phyloP scores from a whole-genome alignment of 176 grass and related monocot species.

The Elymus sibiricus region DNA sequence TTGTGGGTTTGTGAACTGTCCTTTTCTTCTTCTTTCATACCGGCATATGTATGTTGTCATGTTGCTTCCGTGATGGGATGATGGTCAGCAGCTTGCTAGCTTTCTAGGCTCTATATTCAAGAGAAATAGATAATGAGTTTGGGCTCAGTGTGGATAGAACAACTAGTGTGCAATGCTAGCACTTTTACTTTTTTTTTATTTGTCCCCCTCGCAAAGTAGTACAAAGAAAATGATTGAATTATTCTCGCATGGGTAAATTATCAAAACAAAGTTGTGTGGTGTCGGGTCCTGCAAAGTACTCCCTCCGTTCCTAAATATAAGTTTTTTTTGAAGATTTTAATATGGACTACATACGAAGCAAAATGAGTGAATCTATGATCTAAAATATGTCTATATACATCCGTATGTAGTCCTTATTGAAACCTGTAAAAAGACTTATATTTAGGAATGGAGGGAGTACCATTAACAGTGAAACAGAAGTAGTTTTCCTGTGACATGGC shows the following conservation, averaged over 20 bases:
- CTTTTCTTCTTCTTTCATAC: background rate
- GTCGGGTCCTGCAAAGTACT: background rate
- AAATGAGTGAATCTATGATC: too few relatives aligned
- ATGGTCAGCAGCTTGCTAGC: slow-evolving; percentile 1
- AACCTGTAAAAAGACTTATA: too few relatives aligned
- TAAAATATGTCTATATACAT: too few relatives aligned
- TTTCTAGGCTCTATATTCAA: slow-evolving; percentile 12
- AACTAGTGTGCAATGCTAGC: background rate
- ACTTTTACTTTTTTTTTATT: background rate
- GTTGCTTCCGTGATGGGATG: background rate
- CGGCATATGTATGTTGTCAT: background rate
- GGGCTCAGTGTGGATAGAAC: slow-evolving; percentile 6
- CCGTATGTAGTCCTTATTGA: too few relatives aligned
- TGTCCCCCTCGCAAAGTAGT: background rate
- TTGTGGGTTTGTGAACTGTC: background rate
- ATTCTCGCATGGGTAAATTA: background rate
- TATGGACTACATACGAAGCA: too few relatives aligned
- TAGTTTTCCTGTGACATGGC: background rate
- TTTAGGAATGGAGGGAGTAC: too few relatives aligned
- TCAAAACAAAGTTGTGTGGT: background rate
- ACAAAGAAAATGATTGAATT: background rate
- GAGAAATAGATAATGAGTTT: background rate
- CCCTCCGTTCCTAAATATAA: too few relatives aligned
- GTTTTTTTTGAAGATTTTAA: too few relatives aligned
- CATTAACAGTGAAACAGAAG: background rate